Conservation (phyloP, 352 stramenopile genomes). For the Phytopythium kandeliae region DNA sequence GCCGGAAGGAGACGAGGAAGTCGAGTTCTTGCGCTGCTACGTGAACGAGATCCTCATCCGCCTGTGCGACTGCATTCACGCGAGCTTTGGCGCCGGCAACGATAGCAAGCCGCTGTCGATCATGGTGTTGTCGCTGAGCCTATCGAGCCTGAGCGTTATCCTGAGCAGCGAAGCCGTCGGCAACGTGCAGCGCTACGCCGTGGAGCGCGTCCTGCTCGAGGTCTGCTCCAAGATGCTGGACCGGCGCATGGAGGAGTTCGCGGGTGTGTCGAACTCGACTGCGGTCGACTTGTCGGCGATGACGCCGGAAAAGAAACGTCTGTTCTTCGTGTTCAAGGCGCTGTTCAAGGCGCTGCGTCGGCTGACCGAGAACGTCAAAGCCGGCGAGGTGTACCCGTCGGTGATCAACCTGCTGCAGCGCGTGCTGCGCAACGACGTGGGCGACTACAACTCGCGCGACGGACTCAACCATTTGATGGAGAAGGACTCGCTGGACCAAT, state of each 20-base stretch:
- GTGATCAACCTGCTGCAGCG: constrained; percentile 78
- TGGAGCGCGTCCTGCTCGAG: constrained; percentile 74
- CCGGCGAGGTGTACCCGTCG: constrained; percentile 65
- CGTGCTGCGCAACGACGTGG: constrained; percentile 72
- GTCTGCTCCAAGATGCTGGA: constrained; percentile 73
- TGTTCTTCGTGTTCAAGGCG: constrained; percentile 66
- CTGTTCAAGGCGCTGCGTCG: constrained; percentile 57
- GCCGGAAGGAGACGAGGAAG: constrained; percentile 44
- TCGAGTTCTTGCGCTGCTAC: constrained; percentile 63
- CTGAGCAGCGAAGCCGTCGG: constrained; percentile 49
- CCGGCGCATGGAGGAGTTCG: constrained; percentile 54
- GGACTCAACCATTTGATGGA: constrained; percentile 68
- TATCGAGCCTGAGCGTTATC: constrained; percentile 64
- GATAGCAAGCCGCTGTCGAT: constrained; percentile 59
- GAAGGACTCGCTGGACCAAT: constrained; percentile 71
- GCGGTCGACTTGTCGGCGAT: constrained; percentile 30
- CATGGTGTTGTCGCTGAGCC: constrained; percentile 64
- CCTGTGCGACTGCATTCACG: constrained; percentile 72
- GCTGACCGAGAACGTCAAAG: constrained; percentile 50
- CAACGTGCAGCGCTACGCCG: constrained; percentile 65
- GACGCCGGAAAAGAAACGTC: constrained; percentile 48
- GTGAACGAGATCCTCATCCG: constrained; percentile 75
- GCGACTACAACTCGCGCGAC: constrained; percentile 73
- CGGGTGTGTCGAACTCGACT: constrained; percentile 29
- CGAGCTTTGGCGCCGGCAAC: constrained; percentile 55